Evolutionary conservation across 2,329 filamentous ascomycete species (phyloP), one percentile per base, ranked within the genome.

Genomic region (Ceratocystis huliohia): DNA sequence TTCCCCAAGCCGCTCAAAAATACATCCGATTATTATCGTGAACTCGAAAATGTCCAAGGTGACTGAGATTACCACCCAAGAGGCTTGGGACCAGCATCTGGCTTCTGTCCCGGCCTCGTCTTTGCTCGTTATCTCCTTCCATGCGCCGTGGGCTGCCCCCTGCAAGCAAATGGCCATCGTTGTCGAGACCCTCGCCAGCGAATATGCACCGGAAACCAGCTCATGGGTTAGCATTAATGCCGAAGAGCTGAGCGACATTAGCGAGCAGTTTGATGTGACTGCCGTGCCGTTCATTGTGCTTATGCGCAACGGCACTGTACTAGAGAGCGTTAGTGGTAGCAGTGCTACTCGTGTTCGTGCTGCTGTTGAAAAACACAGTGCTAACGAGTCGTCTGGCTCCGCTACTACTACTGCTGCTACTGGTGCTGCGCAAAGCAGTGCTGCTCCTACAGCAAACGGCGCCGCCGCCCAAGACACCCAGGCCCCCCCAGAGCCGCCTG

Each of bases 61-160:
- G 73, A 84, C 82, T 70, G 88, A 95, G 73, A 87, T 96, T 76
- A 82, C 84, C 71, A 85, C 83, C 71, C 84, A 91, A 72, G 78
- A 82, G 71, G 85, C 86, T 72, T 96, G 94, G 85, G 80, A 86
- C 70, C 78, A 84, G 70, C 82, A 88, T 73, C 79, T 89, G 69
- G 79, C 81, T 69, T 81, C 84, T 53, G 81, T 92, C 15, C 83
- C 89, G 10, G 74, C 87, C 1, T 82, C 86, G 17, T 84, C 88
- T 17, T 84, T 96, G 68, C 81, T 93, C 69, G 82, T 96, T 73
- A 84, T 96, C 74, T 96, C 92, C 75, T 99, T 99, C 81, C 89
- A 97, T 76, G 91, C 94, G 22, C 89, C 92, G 70, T 99, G 94
- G 94, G 94, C 94, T 37, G 91, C 91, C 68, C 94, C 94, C 59